A percentile compares a stretch with the other conserved stretches of the same genome.
Conservation (phyloP, 2,329 filamentous ascomycete genomes). For the Emydomyces testavorans region DNA sequence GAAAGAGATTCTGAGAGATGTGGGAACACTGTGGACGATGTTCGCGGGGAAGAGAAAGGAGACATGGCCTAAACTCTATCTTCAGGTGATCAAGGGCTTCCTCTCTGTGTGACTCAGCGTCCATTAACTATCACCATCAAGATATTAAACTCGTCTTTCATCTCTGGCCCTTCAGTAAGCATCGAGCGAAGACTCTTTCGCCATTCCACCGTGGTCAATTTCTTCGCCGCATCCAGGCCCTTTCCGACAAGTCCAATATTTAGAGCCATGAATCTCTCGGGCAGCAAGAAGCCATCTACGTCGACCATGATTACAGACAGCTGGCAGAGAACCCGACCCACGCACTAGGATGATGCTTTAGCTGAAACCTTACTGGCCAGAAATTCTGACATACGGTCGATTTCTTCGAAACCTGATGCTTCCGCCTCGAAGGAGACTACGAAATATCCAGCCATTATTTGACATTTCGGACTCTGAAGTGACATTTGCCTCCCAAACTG, state of each 20-base stretch:
- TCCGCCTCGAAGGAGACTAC: background rate
- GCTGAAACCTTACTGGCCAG: background rate
- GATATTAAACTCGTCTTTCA: too few species aligned
- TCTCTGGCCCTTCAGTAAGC: too few species aligned
- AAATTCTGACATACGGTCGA: too few species aligned
- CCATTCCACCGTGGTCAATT: too few species aligned
- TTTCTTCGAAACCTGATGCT: background rate
- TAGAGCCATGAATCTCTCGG: too few species aligned
- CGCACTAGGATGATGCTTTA: background rate
- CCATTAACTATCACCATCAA: background rate
- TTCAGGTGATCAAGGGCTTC: background rate
- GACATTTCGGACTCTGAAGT: too few species aligned
- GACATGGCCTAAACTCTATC: slow-evolving; percentile 8
- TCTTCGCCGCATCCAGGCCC: too few species aligned
- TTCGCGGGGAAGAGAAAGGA: background rate
- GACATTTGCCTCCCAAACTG: too few species aligned
- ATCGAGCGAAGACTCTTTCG: too few species aligned
- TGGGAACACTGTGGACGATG: background rate
- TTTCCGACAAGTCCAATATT: background rate
- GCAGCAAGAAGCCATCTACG: too few species aligned
- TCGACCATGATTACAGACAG: background rate
- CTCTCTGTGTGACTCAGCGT: slow-evolving; percentile 4
- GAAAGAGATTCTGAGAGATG: background rate
- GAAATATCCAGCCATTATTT: background rate
- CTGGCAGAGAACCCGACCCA: background rate